Base-by-base conservation (phyloP, 2,329 filamentous ascomycete species). In the Microsporum audouinii region DNA sequence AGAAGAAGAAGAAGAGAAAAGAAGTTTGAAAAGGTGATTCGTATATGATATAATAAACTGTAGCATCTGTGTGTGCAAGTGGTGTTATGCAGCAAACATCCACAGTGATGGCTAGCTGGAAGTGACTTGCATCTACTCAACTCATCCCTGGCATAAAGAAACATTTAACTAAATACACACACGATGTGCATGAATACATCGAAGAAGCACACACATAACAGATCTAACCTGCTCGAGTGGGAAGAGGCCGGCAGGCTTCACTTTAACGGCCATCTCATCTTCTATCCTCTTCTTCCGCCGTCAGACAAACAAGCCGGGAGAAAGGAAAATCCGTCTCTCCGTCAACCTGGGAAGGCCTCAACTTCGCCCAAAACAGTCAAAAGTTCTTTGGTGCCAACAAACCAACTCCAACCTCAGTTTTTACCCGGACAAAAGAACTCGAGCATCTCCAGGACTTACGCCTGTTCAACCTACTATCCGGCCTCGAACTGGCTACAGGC, bases 271-370 rank as follows among this genome's bases (percentile, higher is more conserved):
- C 45, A 51, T 12, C 7, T 51, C 45, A 12, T 1, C 45, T 27
- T 23, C 17, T 5, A 29, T 12, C 45, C 39, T 17, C 12, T 17
- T 3, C 39, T 5, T n/a, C 39, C 4, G 39, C 17, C n/a, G 39
- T 17, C n/a, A 5, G 14, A 43, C 2, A 34, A 36, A 34, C 23
- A 33, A 31, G 51, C 51, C 51, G 51, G 51, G 31, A 43, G 39
- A 31, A 55, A 55, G 51, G 51, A 55, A 55, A 34, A 33, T 55
- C 51, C 51, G 29, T 34, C 12, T 55, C 51, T 55, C 51, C 51
- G 51, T 34, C 51, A 31, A 7, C 51, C 31, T 34, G 10, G 14
- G 12, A 29, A 10, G 45, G 10, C 45, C 7, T 43, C 39, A 23
- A 12, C 17, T 23, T 23, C 1, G 45, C 45, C 45, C 45, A 49